These are phyloP conservation scores for Scedosporium apiospermum DNA, from an alignment of 2,329 filamentous ascomycete genomes.

Conservation along the genomic window DNA sequence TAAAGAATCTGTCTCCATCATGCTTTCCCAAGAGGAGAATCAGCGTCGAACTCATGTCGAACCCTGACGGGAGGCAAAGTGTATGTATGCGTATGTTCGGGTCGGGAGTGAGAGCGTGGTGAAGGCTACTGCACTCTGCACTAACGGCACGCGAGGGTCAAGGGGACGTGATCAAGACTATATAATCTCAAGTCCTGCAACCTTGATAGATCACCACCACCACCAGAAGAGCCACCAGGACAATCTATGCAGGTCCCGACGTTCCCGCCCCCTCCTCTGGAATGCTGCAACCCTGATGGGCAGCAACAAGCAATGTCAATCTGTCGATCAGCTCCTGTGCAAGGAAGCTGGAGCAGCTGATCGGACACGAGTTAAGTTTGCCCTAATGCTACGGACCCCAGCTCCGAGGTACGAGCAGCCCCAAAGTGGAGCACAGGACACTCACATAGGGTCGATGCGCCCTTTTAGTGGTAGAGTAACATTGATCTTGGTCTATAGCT, in stretches of 20 bases:
- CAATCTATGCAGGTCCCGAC: background rate
- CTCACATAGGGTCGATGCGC: background rate
- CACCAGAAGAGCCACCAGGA: background rate
- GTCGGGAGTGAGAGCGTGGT: background rate
- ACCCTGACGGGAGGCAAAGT: background rate
- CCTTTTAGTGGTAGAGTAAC: too few species aligned
- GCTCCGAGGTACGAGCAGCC: background rate
- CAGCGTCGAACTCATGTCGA: background rate
- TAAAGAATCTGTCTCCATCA: background rate
- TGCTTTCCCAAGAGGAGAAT: background rate
- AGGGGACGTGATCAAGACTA: background rate
- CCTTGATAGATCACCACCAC: background rate
- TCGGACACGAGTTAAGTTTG: background rate
- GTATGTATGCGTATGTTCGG: background rate
- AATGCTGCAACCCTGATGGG: background rate
- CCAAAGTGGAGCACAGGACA: background rate
- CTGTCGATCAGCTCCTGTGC: background rate
- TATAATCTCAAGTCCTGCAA: background rate
- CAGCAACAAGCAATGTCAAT: background rate
- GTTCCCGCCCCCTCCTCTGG: background rate
- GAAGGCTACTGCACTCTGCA: background rate
- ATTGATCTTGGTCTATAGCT: too few species aligned
- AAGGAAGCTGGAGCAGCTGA: background rate
- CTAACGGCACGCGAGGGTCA: background rate
- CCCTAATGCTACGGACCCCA: background rate